Percentiles rank a stretch among this genome's conserved stretches.
These are phyloP conservation scores for Candida boidinii DNA, from an alignment of 805 yeast genomes.

Conservation along the genomic window DNA sequence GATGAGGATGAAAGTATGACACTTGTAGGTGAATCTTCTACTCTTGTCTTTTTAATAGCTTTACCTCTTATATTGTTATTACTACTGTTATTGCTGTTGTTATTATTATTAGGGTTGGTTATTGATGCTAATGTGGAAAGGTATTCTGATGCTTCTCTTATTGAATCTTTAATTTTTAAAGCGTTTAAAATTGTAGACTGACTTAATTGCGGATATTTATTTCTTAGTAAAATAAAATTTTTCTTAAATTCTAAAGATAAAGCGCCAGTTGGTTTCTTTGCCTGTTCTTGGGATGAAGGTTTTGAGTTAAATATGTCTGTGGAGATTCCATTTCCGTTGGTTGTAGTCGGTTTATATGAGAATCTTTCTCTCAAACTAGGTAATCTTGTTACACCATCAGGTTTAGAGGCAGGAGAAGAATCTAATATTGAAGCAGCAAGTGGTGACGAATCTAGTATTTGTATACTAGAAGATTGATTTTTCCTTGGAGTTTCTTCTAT, in stretches of 20 bases:
- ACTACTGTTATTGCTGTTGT: background rate
- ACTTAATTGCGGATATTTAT: slow-evolving; percentile 23
- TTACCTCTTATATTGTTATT: background rate
- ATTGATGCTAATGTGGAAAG: slow-evolving; percentile 17
- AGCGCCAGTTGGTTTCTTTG: slow-evolving; percentile 4
- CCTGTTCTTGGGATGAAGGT: slow-evolving; percentile 4
- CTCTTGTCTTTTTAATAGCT: background rate
- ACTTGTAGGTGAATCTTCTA: background rate
- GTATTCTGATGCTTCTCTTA: slow-evolving; percentile 23
- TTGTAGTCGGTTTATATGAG: slow-evolving; percentile 22
- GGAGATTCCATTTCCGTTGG: background rate
- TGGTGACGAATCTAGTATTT: slow-evolving; percentile 46
- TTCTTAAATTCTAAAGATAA: slow-evolving; percentile 17
- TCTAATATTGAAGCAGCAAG: slow-evolving; percentile 10
- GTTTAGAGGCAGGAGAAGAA: slow-evolving; percentile 14
- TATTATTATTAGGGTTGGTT: no score
- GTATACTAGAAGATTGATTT: slow-evolving; percentile 27
- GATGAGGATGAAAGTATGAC: slow-evolving; percentile 12
- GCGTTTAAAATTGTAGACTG: slow-evolving; percentile 22
- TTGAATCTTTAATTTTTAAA: slow-evolving; percentile 20
- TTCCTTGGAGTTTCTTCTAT: no score
- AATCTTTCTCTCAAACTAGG: slow-evolving; percentile 33
- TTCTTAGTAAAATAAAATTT: slow-evolving; percentile 22
- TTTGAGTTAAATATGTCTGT: background rate
- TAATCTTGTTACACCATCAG: slow-evolving; percentile 13